Evolutionary conservation across 805 yeast species (phyloP), one percentile per base, ranked within the genome.

Genomic region (Candida germanica): DNA sequence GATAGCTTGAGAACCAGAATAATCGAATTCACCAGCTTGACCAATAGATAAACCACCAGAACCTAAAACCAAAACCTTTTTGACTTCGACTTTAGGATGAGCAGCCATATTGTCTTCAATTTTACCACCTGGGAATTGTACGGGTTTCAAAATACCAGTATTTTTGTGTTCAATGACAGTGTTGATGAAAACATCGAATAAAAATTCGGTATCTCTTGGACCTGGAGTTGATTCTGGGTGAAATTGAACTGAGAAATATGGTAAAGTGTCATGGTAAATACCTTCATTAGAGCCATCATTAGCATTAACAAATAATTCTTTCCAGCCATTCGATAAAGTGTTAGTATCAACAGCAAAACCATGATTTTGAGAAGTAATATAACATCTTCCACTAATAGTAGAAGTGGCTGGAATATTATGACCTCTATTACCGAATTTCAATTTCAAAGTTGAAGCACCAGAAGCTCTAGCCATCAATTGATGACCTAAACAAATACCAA

Each of bases 181-280:
- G 48, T 86, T 65, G 56, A 93, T 83, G 66, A 93, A 93, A 21
- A 86, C 88, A 56, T 93, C 98, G 54, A 93, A 93, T 61, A 93
- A 73, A 65, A 89, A 93, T 68, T 93, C 98, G 35, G 98, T 93
- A 62, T 93, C 99, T 61, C 96, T 80, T 61, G 99, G 99, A 61
- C 99, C 99, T 31, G 98, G 98, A 33, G 96, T 87, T 16, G 97
- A 87, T 73, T 93, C 99, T 17, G 99, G 99, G 62, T 93, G 99
- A 76, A 93, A 91, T 73, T 93, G 99, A 32, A 93, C 98, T 11
- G 98, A 93, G 75, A 93, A 93, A 60, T 73, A 83, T 26, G 99
- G 98, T 62, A 83, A 74, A 47, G 79, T 72, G 28, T 82, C 75
- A 67, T 91, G 87, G 71, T 87, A 91, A 46, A 93, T 87, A 80